phyloP scores from a whole-genome alignment of 1,284 basidiomycete genomes.

The Mycena citricolor region DNA sequence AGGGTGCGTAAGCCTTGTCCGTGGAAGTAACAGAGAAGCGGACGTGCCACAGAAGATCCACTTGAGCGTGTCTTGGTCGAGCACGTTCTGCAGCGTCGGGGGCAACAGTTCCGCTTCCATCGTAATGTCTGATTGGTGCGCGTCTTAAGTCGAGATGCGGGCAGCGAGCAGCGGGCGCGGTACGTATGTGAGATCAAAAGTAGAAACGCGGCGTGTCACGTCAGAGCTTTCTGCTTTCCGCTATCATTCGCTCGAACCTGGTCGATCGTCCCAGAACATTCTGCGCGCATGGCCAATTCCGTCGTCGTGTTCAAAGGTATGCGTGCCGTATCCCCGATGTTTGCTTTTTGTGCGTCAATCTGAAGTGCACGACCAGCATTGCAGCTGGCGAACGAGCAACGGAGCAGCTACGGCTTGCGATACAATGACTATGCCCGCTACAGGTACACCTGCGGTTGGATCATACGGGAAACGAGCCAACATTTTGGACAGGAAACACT shows the following conservation, averaged over 20 bases:
- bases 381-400: slow-evolving; percentile 83
- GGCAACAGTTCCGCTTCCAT: slow-evolving; percentile 59
- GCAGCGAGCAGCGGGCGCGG: neutral
- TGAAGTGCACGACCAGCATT: slow-evolving; percentile 51
- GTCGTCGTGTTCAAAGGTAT: slow-evolving; percentile 37
- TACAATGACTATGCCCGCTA: slow-evolving; percentile 88
- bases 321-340: slow-evolving; percentile 8
- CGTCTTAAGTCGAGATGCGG: neutral
- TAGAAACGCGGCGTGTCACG: slow-evolving; percentile 14
- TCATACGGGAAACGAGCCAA: neutral
- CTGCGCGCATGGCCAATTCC: slow-evolving; percentile 32
- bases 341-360: slow-evolving; percentile 6
- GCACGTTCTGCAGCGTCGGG: slow-evolving; percentile 85
- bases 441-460: slow-evolving; percentile 46
- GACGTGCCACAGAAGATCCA: slow-evolving; percentile 94
- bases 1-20: slow-evolving; percentile 17
- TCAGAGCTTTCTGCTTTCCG: slow-evolving; percentile 16
- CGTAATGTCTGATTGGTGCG: slow-evolving; percentile 19
- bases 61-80: slow-evolving; percentile 87
- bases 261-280: slow-evolving; percentile 24
- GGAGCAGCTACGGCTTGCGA: slow-evolving; percentile 87
- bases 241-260: slow-evolving; percentile 19
- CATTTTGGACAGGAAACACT: slow-evolving; percentile 69
- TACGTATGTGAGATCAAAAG: slow-evolving; percentile 5
- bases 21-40: slow-evolving; percentile 12